phyloP scores from a whole-genome alignment of 2,329 filamentous ascomycete species.

The Neofusicoccum parvum region DNA sequence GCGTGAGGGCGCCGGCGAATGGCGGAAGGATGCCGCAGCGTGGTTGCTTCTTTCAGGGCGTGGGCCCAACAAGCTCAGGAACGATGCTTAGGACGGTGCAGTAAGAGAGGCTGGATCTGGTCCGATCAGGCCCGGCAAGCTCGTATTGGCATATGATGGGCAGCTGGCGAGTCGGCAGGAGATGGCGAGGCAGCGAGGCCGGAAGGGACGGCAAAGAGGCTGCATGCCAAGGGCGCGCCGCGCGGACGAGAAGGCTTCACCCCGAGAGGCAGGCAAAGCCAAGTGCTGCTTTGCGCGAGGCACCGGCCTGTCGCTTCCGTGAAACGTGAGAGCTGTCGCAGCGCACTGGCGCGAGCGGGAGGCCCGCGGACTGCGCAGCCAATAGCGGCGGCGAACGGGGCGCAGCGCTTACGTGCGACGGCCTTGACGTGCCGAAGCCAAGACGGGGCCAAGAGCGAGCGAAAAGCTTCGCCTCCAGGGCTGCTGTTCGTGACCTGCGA shows the following conservation, averaged over 20 bases:
- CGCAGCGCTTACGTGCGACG: conserved; percentile 18
- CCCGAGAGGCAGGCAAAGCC: neutral
- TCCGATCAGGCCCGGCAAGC: neutral
- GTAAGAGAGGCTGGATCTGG: neutral
- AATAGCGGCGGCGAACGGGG: neutral
- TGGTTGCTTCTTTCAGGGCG: neutral
- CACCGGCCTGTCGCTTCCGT: conserved; percentile 7
- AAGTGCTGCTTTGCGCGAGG: neutral
- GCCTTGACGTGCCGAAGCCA: conserved; percentile 1
- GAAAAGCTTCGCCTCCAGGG: conserved; percentile 7
- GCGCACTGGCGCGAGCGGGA: conserved; percentile 2
- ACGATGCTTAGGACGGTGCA: conserved; percentile 4
- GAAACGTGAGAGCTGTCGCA: conserved; percentile 2
- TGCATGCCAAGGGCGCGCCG: conserved; percentile 13
- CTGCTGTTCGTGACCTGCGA: neutral
- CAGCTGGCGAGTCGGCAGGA: neutral
- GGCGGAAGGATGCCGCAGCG: neutral
- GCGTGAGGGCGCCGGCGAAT: neutral
- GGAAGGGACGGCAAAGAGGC: conserved; percentile 2
- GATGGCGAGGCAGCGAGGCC: neutral
- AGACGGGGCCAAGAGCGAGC: conserved; percentile 4
- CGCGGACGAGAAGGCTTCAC: conserved; percentile 12
- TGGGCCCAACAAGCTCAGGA: conserved; percentile 7
- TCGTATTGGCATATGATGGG: conserved; percentile 9
- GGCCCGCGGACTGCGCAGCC: neutral